Evolutionary conservation across 2,329 filamentous ascomycete genomes (phyloP).

Genomic region (Coleophoma crateriformis): DNA sequence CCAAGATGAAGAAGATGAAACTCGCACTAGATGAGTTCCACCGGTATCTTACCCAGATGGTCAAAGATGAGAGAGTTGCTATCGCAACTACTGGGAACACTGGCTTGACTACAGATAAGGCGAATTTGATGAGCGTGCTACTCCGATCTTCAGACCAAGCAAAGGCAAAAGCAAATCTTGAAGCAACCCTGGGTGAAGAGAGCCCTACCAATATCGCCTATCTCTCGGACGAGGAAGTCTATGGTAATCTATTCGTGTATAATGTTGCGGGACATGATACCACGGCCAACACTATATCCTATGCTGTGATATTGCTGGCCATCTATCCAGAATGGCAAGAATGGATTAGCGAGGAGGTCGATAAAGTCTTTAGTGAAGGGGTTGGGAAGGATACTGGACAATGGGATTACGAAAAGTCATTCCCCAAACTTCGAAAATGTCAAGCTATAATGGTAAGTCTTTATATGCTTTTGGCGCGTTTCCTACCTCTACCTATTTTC

Average conservation of each 20-base stretch:
- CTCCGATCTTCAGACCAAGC: conserved; percentile 22
- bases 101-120: conserved; percentile 11
- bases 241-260: conserved; percentile 26
- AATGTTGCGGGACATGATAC: conserved; percentile 27
- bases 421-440: conserved; percentile 35
- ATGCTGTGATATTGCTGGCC: conserved; percentile 19
- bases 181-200: neutral
- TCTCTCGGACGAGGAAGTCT: conserved; percentile 22
- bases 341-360: conserved; percentile 17
- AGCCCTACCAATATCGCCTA: too few species aligned
- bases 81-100: neutral
- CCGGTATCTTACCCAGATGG: conserved; percentile 10
- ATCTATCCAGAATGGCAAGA: conserved; percentile 10
- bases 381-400: conserved; percentile 19
- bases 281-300: conserved; percentile 22
- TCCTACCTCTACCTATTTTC: too few species aligned
- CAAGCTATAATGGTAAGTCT: conserved; percentile 28
- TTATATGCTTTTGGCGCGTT: neutral
- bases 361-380: conserved; percentile 16
- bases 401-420: conserved; percentile 28
- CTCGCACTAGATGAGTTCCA: conserved; percentile 7
- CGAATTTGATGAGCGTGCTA: conserved; percentile 27
- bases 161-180: conserved; percentile 23
- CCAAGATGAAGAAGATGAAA: conserved; percentile 1
- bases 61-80: conserved; percentile 3